phyloP scores from a whole-genome alignment of 2,329 filamentous ascomycete species.

The Paracorniculantispora psalliotae region DNA sequence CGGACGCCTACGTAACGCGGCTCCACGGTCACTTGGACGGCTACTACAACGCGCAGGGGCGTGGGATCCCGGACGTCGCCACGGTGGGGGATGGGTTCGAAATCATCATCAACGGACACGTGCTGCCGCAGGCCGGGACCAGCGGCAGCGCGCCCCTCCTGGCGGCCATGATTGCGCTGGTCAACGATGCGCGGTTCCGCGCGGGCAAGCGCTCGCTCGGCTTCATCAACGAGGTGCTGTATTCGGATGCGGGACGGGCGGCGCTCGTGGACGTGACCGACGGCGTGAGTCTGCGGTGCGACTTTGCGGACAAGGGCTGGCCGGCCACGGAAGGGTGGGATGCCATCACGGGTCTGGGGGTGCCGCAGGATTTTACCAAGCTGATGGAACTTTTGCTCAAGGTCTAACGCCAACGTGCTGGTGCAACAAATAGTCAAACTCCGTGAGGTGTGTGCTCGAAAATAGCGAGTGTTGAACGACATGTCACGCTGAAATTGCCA shows the following conservation, averaged over 20 bases:
- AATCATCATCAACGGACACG: background rate
- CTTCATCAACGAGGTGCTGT: background rate
- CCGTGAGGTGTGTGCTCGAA: no score
- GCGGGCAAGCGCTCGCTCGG: background rate
- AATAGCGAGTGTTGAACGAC: no score
- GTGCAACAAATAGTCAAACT: no score
- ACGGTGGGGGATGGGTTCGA: background rate
- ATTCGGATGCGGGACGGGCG: background rate
- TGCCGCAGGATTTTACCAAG: no score
- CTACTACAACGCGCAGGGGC: constrained; percentile 4
- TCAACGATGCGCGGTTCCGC: constrained; percentile 8
- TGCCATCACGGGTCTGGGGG: no score
- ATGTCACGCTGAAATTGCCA: no score
- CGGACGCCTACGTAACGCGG: background rate
- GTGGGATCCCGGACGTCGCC: constrained; percentile 11
- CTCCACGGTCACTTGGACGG: background rate
- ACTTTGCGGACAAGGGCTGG: no score
- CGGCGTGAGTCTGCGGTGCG: no score
- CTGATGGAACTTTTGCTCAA: no score
- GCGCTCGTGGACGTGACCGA: no score
- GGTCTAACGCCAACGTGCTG: no score
- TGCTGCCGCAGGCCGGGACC: background rate
- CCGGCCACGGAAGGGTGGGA: no score
- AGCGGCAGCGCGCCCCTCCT: background rate
- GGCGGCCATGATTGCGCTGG: constrained; percentile 2